Conservation (phyloP, 202 grass and related monocot genomes). For the Schoenoplectus tabernaemontani region DNA sequence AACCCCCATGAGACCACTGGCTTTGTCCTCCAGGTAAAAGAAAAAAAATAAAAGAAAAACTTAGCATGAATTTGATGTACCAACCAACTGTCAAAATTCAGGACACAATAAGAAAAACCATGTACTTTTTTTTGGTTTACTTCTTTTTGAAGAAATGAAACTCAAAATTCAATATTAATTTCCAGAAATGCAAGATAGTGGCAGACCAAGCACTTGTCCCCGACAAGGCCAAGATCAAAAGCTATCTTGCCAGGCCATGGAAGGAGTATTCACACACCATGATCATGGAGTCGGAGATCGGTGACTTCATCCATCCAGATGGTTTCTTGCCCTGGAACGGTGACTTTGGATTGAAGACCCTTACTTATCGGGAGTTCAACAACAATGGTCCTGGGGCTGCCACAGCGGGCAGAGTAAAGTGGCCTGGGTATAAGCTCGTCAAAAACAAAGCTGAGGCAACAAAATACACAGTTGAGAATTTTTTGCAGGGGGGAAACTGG, state of each 20-base stretch:
- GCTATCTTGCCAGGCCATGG: slow-evolving; percentile 77
- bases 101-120: neutral
- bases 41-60: neutral
- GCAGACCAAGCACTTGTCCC: slow-evolving; percentile 19
- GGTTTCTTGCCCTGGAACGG: slow-evolving; percentile 86
- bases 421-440: slow-evolving; percentile 54
- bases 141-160: neutral
- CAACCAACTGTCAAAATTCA: neutral
- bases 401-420: slow-evolving; percentile 40
- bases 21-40: slow-evolving; percentile 63
- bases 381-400: slow-evolving; percentile 57
- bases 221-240: slow-evolving; percentile 31
- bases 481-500: slow-evolving; percentile 58
- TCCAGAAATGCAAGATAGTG: slow-evolving; percentile 23
- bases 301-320: slow-evolving; percentile 50
- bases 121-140: neutral
- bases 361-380: slow-evolving; percentile 68
- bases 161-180: neutral
- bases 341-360: slow-evolving; percentile 64
- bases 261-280: slow-evolving; percentile 63
- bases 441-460: slow-evolving; percentile 37
- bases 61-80: neutral
- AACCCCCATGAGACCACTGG: slow-evolving; percentile 62
- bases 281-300: slow-evolving; percentile 75
- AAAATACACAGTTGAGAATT: slow-evolving; percentile 49